phyloP scores from a whole-genome alignment of 2,329 filamentous ascomycete genomes.

The Claviceps sp. region DNA sequence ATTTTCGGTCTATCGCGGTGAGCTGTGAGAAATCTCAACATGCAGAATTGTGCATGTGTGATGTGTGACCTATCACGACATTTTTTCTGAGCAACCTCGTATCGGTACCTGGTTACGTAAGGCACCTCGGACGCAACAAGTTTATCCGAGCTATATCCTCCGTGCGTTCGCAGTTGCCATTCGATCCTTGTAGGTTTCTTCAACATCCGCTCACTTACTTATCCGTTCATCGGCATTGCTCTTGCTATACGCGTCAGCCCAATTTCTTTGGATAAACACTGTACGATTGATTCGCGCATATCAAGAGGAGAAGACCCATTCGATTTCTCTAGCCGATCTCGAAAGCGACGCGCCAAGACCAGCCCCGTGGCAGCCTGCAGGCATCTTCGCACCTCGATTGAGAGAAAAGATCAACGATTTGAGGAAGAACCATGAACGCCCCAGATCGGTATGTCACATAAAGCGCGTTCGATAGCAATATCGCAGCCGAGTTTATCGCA shows the following conservation, averaged over 20 bases:
- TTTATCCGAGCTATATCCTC: slow-evolving; percentile 20
- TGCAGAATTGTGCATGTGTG: too few species aligned
- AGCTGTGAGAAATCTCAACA: background rate
- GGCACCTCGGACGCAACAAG: too few species aligned
- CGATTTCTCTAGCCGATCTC: background rate
- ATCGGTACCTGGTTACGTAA: too few species aligned
- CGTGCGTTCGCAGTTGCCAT: slow-evolving; percentile 1
- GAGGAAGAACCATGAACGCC: slow-evolving; percentile 31
- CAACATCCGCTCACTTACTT: background rate
- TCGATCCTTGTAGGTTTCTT: background rate
- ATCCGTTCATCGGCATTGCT: background rate
- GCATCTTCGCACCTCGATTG: background rate
- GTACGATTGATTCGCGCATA: background rate
- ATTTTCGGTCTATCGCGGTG: background rate
- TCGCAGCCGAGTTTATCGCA: too few species aligned
- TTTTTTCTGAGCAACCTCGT: background rate
- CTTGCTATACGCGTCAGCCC: background rate
- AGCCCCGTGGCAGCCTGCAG: background rate
- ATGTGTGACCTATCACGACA: background rate
- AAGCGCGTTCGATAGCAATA: background rate
- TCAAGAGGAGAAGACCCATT: too few species aligned
- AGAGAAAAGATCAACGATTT: slow-evolving; percentile 16
- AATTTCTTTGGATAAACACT: slow-evolving; percentile 2
- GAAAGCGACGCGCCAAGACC: background rate
- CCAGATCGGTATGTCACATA: slow-evolving; percentile 36